phyloP scores from a whole-genome alignment of 2,329 filamentous ascomycete genomes.

The Epichloe gansuensis region DNA sequence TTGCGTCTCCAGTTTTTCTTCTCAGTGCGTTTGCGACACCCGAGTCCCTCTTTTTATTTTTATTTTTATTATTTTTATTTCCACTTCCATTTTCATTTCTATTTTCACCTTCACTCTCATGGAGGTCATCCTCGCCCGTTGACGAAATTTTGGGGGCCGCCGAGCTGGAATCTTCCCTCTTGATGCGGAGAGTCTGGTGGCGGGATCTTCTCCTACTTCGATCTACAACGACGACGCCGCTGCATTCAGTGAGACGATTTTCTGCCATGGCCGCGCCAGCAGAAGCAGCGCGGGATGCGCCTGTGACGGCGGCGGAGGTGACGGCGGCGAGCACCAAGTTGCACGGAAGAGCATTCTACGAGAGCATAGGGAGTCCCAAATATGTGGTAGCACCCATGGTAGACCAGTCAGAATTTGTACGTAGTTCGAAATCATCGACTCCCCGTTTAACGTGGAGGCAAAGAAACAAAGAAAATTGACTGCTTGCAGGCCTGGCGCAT shows the following conservation, averaged over 20 bases:
- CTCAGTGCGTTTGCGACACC: not conserved
- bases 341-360: constrained; percentile 79
- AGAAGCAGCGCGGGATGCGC: constrained; percentile 8
- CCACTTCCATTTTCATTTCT: not conserved
- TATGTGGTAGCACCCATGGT: constrained; percentile 94
- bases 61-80: not conserved
- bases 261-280: constrained; percentile 20
- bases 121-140: not conserved
- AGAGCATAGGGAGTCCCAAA: constrained; percentile 86
- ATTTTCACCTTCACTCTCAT: not conserved
- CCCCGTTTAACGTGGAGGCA: not conserved
- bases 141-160: not conserved
- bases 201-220: not conserved
- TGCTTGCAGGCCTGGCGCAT: constrained; percentile 75
- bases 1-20: not conserved
- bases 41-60: not conserved
- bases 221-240: not conserved
- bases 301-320: constrained; percentile 7
- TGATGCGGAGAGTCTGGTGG: constrained; percentile 2
- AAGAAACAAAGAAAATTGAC: not conserved
- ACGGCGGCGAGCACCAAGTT: constrained; percentile 45
- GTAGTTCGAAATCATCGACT: constrained; percentile 19
- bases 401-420: constrained; percentile 92
- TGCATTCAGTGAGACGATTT: constrained; percentile 9
- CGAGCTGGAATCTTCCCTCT: not conserved